Evolutionary conservation across 176 grass and related monocot genomes (phyloP), one percentile per base, ranked within the genome.

Genomic region (Tillandsia fasciculata): DNA sequence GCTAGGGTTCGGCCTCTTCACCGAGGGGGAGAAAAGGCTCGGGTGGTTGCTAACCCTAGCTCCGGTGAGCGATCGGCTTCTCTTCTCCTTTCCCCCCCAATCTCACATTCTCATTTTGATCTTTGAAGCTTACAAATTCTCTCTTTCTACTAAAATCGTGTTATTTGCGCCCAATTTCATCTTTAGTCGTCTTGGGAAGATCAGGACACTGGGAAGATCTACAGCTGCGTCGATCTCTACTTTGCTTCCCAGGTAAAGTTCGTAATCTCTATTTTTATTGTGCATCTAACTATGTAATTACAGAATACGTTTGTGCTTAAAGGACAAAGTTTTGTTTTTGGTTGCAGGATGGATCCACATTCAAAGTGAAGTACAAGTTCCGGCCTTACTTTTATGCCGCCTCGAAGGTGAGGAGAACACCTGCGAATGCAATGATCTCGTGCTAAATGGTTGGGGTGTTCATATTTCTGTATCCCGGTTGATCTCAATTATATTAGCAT

Each of bases 111-210:
- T 50, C 33, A 81, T 23, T 61, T 53, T 48, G 18, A 11, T 52
- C 28, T 69, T 47, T 71, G 18, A 64, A 24, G 15, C 65, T 68
- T 54, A 0, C 5, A 42, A 42, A 6, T 18, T 27, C 76, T 64
- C 64, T 11, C n/a, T 11, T 50, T 61, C 11, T 24, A 29, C 11
- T 28, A 22, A 11, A 2, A 26, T 48, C 6, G 47, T 54, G 51
- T 51, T 72, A 77, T 74, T 26, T 73, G 12, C 14, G 10, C 17
- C 11, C 67, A 24, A 72, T 64, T 70, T 73, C 26, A 56, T 51
- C 52, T 87, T 68, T 78, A 96, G 88, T 96, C 92, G 68, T 92
- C 88, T 80, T 96, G 92, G 92, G 92, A 96, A 64, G 88, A 92
- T 22, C 82, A 96, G 68, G 92, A 96, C 67, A 83, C 86, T 17